Conservation (phyloP, 2,329 filamentous ascomycete genomes). For the Scedosporium boydii region DNA sequence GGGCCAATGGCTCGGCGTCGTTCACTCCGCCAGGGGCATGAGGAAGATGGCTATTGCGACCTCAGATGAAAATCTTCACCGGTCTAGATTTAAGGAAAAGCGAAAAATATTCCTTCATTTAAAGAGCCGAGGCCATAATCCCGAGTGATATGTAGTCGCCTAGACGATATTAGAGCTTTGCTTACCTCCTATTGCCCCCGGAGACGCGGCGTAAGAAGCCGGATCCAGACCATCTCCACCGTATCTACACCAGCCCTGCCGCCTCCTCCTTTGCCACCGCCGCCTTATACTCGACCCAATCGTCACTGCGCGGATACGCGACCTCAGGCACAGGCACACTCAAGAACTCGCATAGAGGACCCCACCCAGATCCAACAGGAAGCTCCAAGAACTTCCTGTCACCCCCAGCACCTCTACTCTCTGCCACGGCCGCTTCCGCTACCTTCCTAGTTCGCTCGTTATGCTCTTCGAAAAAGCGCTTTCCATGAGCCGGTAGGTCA, state of each 20-base stretch:
- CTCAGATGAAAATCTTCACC: too few species aligned
- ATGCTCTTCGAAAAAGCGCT: conserved; percentile 45
- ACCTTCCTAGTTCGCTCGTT: conserved; percentile 19
- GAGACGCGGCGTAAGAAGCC: not conserved
- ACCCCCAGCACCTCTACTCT: conserved; percentile 1
- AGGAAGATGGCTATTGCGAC: too few species aligned
- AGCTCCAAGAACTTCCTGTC: conserved; percentile 24
- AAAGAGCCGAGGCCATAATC: not conserved
- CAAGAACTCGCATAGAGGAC: conserved; percentile 25
- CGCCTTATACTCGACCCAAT: not conserved
- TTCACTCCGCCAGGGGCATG: too few species aligned
- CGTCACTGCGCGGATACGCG: not conserved
- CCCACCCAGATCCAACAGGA: conserved; percentile 25
- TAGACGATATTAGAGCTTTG: not conserved
- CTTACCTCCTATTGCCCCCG: not conserved
- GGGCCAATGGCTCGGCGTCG: not conserved
- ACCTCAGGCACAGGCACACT: conserved; percentile 23
- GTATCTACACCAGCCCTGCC: not conserved
- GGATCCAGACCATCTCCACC: not conserved
- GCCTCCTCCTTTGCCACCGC: not conserved
- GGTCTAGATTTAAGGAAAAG: too few species aligned
- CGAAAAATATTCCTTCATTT: too few species aligned
- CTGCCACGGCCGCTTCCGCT: not conserved
- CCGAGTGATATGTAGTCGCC: not conserved
- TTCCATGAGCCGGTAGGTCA: conserved; percentile 56